Percentiles rank a stretch among this genome's conserved stretches.
phyloP scores from a whole-genome alignment of 139 green algal genomes.

The Ostreobium quekettii region DNA sequence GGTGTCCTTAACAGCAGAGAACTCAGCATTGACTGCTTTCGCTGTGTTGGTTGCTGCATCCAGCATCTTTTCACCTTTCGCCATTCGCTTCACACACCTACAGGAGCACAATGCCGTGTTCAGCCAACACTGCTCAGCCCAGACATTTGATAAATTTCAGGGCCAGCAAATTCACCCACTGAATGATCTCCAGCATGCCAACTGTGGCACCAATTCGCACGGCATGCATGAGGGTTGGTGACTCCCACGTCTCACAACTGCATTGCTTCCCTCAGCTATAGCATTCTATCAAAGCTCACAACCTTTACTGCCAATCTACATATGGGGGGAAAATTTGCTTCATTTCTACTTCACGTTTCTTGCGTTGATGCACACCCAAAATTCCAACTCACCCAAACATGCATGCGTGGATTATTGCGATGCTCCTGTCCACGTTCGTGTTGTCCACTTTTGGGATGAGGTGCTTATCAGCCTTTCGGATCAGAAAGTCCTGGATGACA shows the following conservation, averaged over 20 bases:
- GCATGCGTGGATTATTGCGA: slow-evolving; percentile 82
- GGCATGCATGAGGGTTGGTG: neutral
- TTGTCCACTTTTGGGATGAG: slow-evolving; percentile 83
- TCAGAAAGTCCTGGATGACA: slow-evolving; percentile 73
- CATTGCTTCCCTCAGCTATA: neutral
- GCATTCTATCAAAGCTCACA: neutral
- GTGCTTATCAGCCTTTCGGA: slow-evolving; percentile 64
- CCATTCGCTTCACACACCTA: slow-evolving; percentile 30
- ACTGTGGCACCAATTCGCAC: neutral
- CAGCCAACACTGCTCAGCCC: neutral
- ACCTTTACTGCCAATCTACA: neutral
- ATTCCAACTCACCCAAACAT: slow-evolving; percentile 52
- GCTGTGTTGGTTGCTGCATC: slow-evolving; percentile 28
- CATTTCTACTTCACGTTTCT: neutral
- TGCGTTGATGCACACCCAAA: neutral
- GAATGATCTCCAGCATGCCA: neutral
- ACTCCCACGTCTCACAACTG: neutral
- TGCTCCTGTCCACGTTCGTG: slow-evolving; percentile 81
- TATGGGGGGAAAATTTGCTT: neutral
- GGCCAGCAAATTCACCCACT: neutral
- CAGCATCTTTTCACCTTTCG: slow-evolving; percentile 30
- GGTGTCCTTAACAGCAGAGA: neutral
- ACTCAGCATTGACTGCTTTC: slow-evolving; percentile 34
- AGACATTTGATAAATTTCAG: neutral
- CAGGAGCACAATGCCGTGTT: neutral